Conservation (phyloP, 2,329 filamentous ascomycete genomes). For the Magnaporthiopsis rhizophila region DNA sequence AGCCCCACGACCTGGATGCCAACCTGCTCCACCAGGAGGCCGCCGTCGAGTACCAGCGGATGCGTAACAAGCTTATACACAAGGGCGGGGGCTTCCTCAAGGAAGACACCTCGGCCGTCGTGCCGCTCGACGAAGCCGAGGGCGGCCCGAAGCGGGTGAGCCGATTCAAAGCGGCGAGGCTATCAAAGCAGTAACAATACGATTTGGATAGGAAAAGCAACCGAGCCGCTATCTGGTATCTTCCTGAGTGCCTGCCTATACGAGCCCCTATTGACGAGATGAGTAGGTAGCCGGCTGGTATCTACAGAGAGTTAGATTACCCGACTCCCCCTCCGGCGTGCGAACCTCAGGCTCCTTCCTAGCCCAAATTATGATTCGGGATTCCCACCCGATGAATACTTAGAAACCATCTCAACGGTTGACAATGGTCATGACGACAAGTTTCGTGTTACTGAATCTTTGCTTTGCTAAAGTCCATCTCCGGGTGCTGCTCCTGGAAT, state of each 20-base stretch:
- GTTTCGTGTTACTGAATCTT: slow-evolving; percentile 47
- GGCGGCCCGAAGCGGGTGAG: slow-evolving; percentile 57
- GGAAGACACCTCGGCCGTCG: slow-evolving; percentile 58
- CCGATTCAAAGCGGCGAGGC: slow-evolving; percentile 64
- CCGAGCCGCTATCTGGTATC: neutral
- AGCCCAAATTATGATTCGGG: neutral
- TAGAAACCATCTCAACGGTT: neutral
- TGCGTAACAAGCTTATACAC: slow-evolving; percentile 76
- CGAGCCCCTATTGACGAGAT: neutral
- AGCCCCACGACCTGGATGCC: slow-evolving; percentile 63
- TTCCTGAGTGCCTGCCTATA: neutral
- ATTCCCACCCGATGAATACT: neutral
- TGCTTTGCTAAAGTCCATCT: slow-evolving; percentile 66
- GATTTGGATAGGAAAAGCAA: neutral
- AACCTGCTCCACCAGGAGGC: slow-evolving; percentile 68
- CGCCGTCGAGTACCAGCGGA: slow-evolving; percentile 71
- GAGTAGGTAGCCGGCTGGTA: neutral
- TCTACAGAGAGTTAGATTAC: neutral
- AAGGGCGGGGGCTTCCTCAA: slow-evolving; percentile 74
- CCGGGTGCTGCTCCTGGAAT: slow-evolving; percentile 74
- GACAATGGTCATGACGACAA: neutral
- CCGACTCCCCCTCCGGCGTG: neutral
- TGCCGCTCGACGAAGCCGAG: slow-evolving; percentile 60
- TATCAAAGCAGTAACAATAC: slow-evolving; percentile 34
- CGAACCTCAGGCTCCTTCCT: neutral